These are phyloP conservation scores for Triglochin maritima DNA, from an alignment of 106 monocot genomes.

Conservation along the genomic window DNA sequence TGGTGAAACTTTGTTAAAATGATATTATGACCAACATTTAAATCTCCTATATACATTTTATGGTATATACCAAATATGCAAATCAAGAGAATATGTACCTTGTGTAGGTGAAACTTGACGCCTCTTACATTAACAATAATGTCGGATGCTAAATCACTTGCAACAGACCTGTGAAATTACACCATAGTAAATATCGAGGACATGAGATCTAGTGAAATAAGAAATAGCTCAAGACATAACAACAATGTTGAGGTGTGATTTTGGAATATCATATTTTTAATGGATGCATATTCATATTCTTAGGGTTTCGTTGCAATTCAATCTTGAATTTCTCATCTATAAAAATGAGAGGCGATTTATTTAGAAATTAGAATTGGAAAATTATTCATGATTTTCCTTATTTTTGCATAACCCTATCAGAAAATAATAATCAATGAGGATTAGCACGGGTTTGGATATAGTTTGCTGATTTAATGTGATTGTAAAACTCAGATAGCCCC, in stretches of 20 bases:
- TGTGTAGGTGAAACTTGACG: conserved; percentile 65
- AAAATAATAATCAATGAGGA: too few species aligned
- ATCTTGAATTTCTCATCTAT: neutral
- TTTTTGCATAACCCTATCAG: too few species aligned
- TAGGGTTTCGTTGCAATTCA: neutral
- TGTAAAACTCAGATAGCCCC: too few species aligned
- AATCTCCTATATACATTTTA: neutral
- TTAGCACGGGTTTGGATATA: too few species aligned
- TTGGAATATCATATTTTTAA: neutral
- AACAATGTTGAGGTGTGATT: neutral
- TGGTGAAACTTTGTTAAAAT: too few species aligned
- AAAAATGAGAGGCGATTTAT: neutral
- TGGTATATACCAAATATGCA: neutral
- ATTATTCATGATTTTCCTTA: too few species aligned
- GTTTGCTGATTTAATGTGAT: too few species aligned
- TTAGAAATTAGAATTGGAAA: neutral
- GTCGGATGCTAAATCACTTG: conserved; percentile 59
- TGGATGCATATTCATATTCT: neutral
- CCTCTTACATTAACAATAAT: conserved; percentile 45
- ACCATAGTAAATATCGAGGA: neutral
- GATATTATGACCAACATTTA: too few species aligned
- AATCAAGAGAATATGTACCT: conserved; percentile 21
- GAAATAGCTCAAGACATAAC: neutral
- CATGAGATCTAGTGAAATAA: neutral
- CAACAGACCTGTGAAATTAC: conserved; percentile 37